A percentile compares a stretch with the other conserved stretches of the same genome.
Conservation (phyloP, 495 filamentous ascomycete species). For the Oleoguttula mirabilis region DNA sequence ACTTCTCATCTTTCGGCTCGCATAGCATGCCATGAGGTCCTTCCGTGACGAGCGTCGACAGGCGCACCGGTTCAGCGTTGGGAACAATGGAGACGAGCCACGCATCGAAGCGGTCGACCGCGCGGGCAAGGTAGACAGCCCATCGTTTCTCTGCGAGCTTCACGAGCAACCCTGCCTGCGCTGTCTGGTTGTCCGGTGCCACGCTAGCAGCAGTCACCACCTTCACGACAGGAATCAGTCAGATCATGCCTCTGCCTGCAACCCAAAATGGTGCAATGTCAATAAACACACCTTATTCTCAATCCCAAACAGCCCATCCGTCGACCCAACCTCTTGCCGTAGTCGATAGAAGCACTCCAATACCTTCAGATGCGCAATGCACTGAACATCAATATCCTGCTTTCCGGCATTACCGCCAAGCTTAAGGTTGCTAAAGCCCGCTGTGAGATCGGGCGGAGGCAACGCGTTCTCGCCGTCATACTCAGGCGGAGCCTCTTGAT, state of each 20-base stretch:
- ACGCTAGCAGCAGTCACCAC: background rate
- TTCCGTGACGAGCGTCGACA: constrained; percentile 16
- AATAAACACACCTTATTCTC: constrained; percentile 14
- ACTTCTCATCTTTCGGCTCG: background rate
- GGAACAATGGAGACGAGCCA: constrained; percentile 49
- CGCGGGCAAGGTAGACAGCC: constrained; percentile 61
- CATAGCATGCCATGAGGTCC: constrained; percentile 15
- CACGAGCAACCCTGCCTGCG: constrained; percentile 29
- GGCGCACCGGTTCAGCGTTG: constrained; percentile 20
- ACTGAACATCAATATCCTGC: constrained; percentile 33
- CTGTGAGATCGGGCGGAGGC: constrained; percentile 12
- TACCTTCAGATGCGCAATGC: constrained; percentile 66
- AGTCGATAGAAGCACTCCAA: constrained; percentile 57
- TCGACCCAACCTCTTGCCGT: constrained; percentile 51
- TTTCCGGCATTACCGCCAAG: constrained; percentile 1
- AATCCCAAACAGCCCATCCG: constrained; percentile 54
- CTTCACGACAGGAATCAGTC: too few species aligned
- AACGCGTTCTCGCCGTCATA: constrained; percentile 9
- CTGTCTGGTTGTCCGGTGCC: constrained; percentile 15
- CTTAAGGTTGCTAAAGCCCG: constrained; percentile 10
- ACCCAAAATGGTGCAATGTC: too few species aligned
- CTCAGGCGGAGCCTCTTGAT: constrained; percentile 1
- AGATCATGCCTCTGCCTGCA: too few species aligned
- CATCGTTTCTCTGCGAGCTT: constrained; percentile 66
- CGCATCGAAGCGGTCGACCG: constrained; percentile 56